phyloP scores from a whole-genome alignment of 2,329 filamentous ascomycete species.

The Thielaviopsis populi region DNA sequence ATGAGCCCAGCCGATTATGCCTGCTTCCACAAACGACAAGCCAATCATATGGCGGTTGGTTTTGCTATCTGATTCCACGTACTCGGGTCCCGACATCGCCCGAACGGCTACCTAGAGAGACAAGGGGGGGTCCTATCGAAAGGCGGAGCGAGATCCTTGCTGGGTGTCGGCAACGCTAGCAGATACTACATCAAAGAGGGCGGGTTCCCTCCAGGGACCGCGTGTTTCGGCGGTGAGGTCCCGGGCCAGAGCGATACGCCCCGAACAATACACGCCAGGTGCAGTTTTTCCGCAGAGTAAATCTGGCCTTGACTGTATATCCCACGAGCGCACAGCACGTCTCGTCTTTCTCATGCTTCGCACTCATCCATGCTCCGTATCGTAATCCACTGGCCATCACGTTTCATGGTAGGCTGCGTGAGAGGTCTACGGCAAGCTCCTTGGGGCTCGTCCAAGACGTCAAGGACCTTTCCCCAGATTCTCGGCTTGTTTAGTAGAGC shows the following conservation, averaged over 20 bases:
- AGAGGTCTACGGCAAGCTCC: background rate
- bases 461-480: background rate
- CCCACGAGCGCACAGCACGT: too few relatives aligned
- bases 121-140: background rate
- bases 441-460: background rate
- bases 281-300: too few relatives aligned
- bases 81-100: background rate
- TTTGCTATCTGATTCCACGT: background rate
- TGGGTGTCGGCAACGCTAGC: background rate
- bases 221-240: background rate
- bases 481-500: slow-evolving; percentile 3
- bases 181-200: background rate
- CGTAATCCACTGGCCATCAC: background rate
- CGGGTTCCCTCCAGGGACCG: background rate
- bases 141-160: background rate
- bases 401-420: background rate
- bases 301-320: too few relatives aligned
- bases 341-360: too few relatives aligned
- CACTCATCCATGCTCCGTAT: background rate
- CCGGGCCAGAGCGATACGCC: background rate
- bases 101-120: background rate
- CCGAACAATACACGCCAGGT: background rate
- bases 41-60: background rate
- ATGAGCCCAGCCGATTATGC: background rate
- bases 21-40: background rate